phyloP scores from a whole-genome alignment of 2,329 filamentous ascomycete species.

The Pezicula rhizophila region DNA sequence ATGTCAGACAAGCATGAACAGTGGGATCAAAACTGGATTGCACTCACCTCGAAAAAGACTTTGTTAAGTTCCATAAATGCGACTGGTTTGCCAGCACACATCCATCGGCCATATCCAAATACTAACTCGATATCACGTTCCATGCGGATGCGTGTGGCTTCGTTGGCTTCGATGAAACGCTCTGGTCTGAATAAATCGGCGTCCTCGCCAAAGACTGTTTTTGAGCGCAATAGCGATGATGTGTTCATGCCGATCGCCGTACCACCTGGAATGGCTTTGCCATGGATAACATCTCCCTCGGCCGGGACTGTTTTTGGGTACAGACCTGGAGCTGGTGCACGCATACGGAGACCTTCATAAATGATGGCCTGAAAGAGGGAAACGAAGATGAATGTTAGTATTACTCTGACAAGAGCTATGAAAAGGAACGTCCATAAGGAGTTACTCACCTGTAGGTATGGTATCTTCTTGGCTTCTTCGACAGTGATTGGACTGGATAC shows the following conservation, averaged over 20 bases:
- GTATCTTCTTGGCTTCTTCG: background rate
- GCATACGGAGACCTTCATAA: slow-evolving; percentile 39
- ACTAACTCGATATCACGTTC: slow-evolving; percentile 33
- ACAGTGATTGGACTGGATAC: background rate
- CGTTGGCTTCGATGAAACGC: slow-evolving; percentile 37
- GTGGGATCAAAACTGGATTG: background rate
- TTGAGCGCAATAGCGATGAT: slow-evolving; percentile 29
- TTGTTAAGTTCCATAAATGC: slow-evolving; percentile 44
- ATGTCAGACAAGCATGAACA: background rate
- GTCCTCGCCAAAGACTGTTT: slow-evolving; percentile 32
- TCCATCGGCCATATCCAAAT: slow-evolving; percentile 37
- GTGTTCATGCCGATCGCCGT: slow-evolving; percentile 15
- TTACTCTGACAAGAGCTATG: background rate
- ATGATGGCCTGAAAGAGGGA: slow-evolving; percentile 31
- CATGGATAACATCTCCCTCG: background rate
- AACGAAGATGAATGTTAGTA: background rate
- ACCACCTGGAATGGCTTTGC: slow-evolving; percentile 5
- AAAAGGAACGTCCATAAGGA: background rate
- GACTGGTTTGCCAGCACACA: slow-evolving; percentile 40
- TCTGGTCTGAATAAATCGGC: slow-evolving; percentile 40
- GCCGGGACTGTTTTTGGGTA: background rate
- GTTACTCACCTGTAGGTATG: slow-evolving; percentile 1
- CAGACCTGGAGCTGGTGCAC: slow-evolving; percentile 28
- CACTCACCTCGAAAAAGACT: slow-evolving; percentile 38
- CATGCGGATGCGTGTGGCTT: slow-evolving; percentile 31